phyloP scores from a whole-genome alignment of 768 basidiomycete species.

The Tephrocybe sp. region DNA sequence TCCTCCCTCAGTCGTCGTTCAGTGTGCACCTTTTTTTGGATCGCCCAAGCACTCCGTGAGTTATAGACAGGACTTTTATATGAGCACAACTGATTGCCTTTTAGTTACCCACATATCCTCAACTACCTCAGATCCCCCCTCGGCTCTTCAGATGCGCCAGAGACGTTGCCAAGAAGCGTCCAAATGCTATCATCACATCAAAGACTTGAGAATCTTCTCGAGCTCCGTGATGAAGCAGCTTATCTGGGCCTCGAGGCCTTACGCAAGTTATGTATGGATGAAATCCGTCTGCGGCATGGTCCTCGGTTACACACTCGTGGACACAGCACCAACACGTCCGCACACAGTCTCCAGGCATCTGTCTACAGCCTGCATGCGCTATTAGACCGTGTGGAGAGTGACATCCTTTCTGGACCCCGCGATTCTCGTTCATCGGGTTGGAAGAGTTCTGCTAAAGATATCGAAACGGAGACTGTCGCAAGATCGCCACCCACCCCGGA shows the following conservation, averaged over 20 bases:
- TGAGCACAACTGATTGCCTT: constrained; percentile 6
- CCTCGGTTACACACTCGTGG: constrained; percentile 43
- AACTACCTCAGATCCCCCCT: constrained; percentile 66
- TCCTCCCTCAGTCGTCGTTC: constrained; percentile 44
- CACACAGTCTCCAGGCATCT: constrained; percentile 54
- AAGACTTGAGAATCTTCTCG: constrained; percentile 66
- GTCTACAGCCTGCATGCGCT: constrained; percentile 62
- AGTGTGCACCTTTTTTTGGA: constrained; percentile 77
- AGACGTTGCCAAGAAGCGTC: constrained; percentile 59
- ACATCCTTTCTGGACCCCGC: constrained; percentile 20
- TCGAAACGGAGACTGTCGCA: constrained; percentile 18
- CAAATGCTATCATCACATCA: constrained; percentile 44
- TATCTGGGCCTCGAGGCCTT: constrained; percentile 73
- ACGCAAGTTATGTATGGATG: constrained; percentile 63
- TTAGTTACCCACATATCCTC: constrained; percentile 71
- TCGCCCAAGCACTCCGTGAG: constrained; percentile 78
- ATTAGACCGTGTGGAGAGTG: constrained; percentile 49
- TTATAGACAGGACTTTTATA: constrained; percentile 12
- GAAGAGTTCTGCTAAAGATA: constrained; percentile 18
- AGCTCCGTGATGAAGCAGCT: constrained; percentile 77
- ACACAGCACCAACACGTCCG: constrained; percentile 31
- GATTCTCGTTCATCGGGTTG: constrained; percentile 21
- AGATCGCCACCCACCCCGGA: constrained; percentile 44
- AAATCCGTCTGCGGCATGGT: constrained; percentile 55
- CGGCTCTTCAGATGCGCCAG: constrained; percentile 43